Percentiles rank a stretch among this genome's conserved stretches.
Conservation (phyloP, 1,139 yeast species). For the Geotrichum fermentans region DNA sequence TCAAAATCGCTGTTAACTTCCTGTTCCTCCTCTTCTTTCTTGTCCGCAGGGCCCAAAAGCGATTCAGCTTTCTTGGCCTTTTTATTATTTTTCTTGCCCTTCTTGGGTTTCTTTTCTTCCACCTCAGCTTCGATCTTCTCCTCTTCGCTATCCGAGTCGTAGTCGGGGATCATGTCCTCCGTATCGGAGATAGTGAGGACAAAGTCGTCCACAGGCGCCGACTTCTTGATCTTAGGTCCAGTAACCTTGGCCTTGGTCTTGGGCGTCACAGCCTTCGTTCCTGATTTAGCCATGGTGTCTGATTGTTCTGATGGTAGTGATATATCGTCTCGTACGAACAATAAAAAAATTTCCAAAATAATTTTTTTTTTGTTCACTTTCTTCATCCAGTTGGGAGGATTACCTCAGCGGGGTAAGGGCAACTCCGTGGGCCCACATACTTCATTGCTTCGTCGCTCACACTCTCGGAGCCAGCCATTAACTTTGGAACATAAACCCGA, state of each 20-base stretch:
- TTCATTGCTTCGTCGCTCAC: no score
- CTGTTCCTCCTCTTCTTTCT: slow-evolving; percentile 39
- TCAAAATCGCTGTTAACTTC: slow-evolving; percentile 63
- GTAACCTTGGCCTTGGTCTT: neutral
- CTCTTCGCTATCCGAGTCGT: slow-evolving; percentile 43
- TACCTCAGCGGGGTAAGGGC: slow-evolving; percentile 6
- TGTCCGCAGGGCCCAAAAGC: slow-evolving; percentile 24
- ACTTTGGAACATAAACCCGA: no score
- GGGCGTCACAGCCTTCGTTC: neutral
- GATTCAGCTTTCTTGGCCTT: slow-evolving; percentile 28
- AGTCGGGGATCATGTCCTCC: slow-evolving; percentile 48
- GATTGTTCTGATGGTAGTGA: neutral
- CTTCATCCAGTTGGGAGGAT: slow-evolving; percentile 9
- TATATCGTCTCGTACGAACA: neutral
- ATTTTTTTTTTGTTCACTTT: neutral
- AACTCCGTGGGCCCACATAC: neutral
- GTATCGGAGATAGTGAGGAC: slow-evolving; percentile 64
- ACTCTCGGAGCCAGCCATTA: neutral
- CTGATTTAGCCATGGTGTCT: slow-evolving; percentile 10
- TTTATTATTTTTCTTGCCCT: slow-evolving; percentile 33
- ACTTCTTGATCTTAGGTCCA: neutral
- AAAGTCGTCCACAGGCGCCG: slow-evolving; percentile 41
- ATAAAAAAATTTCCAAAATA: neutral
- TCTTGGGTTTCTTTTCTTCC: slow-evolving; percentile 30
- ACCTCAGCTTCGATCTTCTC: slow-evolving; percentile 27